Conservation (phyloP, 2,329 filamentous ascomycete genomes). For the Exserohilum rostratum region DNA sequence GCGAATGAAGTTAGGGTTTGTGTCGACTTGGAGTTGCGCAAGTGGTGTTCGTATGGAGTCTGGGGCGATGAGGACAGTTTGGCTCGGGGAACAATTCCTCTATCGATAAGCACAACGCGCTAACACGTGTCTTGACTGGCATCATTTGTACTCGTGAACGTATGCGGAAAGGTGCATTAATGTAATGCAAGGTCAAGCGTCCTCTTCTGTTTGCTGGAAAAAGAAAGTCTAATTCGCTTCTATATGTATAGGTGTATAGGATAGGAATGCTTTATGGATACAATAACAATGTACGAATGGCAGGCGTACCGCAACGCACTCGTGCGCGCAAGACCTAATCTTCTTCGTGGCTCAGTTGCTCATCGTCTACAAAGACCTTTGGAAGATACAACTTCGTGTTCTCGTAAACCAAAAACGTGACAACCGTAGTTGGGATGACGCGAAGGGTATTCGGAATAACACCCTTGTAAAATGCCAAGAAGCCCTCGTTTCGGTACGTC, state of each 20-base stretch:
- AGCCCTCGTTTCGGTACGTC: slow-evolving; percentile 80
- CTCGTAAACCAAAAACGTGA: slow-evolving; percentile 96
- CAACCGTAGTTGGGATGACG: slow-evolving; percentile 92
- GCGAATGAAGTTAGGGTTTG: not conserved
- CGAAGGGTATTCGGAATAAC: slow-evolving; percentile 88
- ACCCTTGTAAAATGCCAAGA: slow-evolving; percentile 88
- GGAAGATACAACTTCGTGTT: slow-evolving; percentile 79
- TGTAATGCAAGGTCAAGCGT: too few relatives aligned
- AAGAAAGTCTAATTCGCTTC: too few relatives aligned
- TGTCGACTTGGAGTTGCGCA: not conserved
- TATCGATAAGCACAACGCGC: slow-evolving; percentile 28
- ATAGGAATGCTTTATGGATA: not conserved
- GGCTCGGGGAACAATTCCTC: slow-evolving; percentile 18
- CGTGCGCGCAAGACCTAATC: slow-evolving; percentile 20
- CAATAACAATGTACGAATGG: not conserved
- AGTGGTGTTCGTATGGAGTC: slow-evolving; percentile 5
- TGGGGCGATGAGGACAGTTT: slow-evolving; percentile 30
- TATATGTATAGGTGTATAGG: not conserved
- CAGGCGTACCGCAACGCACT: not conserved
- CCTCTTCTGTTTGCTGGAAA: too few relatives aligned
- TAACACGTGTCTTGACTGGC: slow-evolving; percentile 16
- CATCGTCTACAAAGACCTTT: slow-evolving; percentile 46
- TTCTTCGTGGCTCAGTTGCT: slow-evolving; percentile 38
- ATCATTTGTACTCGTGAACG: not conserved
- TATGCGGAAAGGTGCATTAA: not conserved